Evolutionary conservation across 2,329 filamentous ascomycete genomes (phyloP), one percentile per base, ranked within the genome.

Genomic region (Aspergillus persii): DNA sequence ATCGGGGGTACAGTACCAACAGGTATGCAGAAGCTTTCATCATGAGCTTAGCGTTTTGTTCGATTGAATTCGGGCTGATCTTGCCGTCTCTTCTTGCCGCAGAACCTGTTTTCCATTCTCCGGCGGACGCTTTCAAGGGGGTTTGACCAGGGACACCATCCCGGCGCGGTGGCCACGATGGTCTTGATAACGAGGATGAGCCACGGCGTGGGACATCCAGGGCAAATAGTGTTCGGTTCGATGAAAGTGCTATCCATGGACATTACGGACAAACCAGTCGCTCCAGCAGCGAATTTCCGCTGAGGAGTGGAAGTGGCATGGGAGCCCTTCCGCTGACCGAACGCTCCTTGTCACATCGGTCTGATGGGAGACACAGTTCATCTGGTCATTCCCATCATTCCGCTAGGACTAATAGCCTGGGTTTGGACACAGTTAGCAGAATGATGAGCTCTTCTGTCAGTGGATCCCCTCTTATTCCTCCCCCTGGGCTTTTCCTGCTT

Each of bases 181-280:
- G 93, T 60, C 82, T 98, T 6, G 94, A 96, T 64, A 84, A 89
- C 4, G 93, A 96, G 62, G 92, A 98, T 33, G 88, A 92, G 58
- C 87, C 92, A 41, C 86, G 94, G 63, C 91, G 95, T 56, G 91
- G 91, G 23, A 89, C 92, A 18, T 99, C 95, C 18, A 86, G 95
- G 67, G 94, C 95, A 51, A 98, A 98, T 73, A 98, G 95, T 71
- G 95, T 99, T 66, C 90, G 95, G 41, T 99, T 99, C 69, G 95
- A 98, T 71, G 94, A 98, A 74, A 96, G 92, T 71, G 93, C 94
- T 12, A 87, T 96, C 67, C 92, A 96, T 68, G 90, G 91, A 51
- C 92, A 92, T 74, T 96, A 95, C 86, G 89, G 88, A 41, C 91
- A 96, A 70, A 87, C 86, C 64, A 90, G 89, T 60, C 87, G 94